Base-by-base conservation (phyloP, 306 rosid species). In the Echinosophora koreensis region DNA sequence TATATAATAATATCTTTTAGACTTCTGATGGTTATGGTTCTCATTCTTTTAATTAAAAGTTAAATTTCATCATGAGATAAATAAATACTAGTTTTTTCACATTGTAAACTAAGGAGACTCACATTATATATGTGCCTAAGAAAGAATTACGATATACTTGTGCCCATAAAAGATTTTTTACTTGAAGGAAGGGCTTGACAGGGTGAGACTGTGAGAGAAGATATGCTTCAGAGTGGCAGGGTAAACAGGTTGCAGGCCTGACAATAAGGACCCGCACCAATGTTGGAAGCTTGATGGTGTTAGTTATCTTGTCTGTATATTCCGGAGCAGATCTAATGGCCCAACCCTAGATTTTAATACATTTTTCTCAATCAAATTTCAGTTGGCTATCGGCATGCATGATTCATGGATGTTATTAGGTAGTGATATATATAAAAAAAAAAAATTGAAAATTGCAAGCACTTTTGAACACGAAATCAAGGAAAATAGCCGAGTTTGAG, bases 231-330 rank as follows among this genome's bases (percentile, higher is more conserved):
- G 27, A 27, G 0, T 67, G 22, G 71, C 79, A 63, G 68, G 81
- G 73, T 55, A 71, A 82, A 70, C 15, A 66, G 44, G 83, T 73
- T 60, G 49, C 73, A 73, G 73, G 79, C 83, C 55, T 73, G 86
- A 78, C 80, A 83, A 83, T 32, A 83, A 60, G 86, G 82, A 50
- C 86, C 83, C 80, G 18, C 80, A 17, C n/a, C 68, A 59, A 66
- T 73, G 73, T 61, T 73, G 63, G 73, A 52, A 28, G 34, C 77
- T 78, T 78, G 57, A 73, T 67, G 47, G 47, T 63, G 65, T 63
- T 54, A 18, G 65, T 63, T 54, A 18, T 65, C 77, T 62, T 82
- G 85, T 81, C 85, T 76, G 16, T 51, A 76, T 27, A 74, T 66
- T 81, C 34, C 47, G 76, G 6, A 65, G 67, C 71, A 66, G 8